Evolutionary conservation across 176 grass and related monocot genomes (phyloP), one percentile per base, ranked within the genome.

Genomic region (Calamus simplicifolius): DNA sequence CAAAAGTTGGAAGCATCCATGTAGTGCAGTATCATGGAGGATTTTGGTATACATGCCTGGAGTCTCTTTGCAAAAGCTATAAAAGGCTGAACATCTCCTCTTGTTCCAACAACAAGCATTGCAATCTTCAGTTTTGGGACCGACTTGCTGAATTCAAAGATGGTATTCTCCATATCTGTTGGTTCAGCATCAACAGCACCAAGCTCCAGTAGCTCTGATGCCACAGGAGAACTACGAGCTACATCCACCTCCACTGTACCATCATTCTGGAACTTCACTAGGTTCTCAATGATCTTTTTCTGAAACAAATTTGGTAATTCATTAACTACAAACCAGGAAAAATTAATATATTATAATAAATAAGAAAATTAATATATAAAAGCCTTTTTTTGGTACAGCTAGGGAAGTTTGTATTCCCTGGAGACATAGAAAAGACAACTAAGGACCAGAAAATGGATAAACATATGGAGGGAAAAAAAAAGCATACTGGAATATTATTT

Each of bases 61-160:
- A 97, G 87, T 65, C 81, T 75, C 78, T 88, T 97, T 50, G 87
- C 84, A 79, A 97, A 80, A 79, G 92, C 92, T 82, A 97, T 91
- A 75, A 97, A 97, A 82, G 92, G 92, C 51, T 97, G 87, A 63
- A 97, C 87, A 77, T 97, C 92, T 61, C 92, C 92, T 80, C 87
- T 79, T 63, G 92, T 97, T 74, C 92, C 92, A 78, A 97, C 84
- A 59, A 97, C 87, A 72, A 97, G 83, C 75, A 97, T 97, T 57
- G 76, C 92, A 69, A 97, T 87, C 79, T 85, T 97, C 78, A 97
- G 73, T 77, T 75, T 97, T 58, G 92, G 92, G 49, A 91, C 84
- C 69, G 83, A 82, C 71, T 91, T 97, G 62, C 54, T 91, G 48
- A 55, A 67, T 60, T 77, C 69, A 79, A 56, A 75, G 28, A 70